These are phyloP conservation scores for Kwoniella sp. DNA, from an alignment of 768 basidiomycete genomes.

Conservation along the genomic window DNA sequence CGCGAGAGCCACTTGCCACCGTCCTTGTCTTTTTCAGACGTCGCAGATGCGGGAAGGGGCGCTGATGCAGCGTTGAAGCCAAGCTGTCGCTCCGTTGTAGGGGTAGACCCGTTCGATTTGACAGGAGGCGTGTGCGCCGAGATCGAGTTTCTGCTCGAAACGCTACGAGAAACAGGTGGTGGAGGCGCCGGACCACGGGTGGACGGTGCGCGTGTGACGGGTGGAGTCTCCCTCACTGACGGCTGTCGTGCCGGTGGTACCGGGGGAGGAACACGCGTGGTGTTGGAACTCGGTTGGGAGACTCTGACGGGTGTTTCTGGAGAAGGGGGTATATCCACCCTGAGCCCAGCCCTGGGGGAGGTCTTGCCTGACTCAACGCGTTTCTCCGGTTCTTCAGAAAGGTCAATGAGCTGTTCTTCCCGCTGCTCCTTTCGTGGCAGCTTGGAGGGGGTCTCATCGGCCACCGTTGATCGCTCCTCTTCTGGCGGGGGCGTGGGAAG, in stretches of 20 bases:
- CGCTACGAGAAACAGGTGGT: not conserved
- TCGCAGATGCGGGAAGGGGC: not conserved
- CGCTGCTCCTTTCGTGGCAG: not conserved
- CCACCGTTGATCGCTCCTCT: not conserved
- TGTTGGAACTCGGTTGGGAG: no score
- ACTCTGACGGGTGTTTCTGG: not conserved
- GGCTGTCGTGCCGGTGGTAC: no score
- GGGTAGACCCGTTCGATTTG: no score
- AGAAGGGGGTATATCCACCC: conserved; percentile 2
- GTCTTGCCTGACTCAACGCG: no score
- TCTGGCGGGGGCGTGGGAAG: conserved; percentile 14
- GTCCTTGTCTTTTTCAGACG: conserved; percentile 13
- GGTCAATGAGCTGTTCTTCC: conserved; percentile 2
- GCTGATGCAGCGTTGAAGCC: not conserved
- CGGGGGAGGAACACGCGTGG: not conserved
- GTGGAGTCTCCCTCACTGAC: not conserved
- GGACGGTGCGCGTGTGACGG: not conserved
- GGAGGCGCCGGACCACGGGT: not conserved
- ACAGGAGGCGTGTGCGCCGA: no score
- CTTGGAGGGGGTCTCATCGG: not conserved
- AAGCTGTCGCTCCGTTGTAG: not conserved
- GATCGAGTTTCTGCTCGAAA: not conserved
- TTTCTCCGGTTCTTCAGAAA: not conserved
- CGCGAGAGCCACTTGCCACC: conserved; percentile 24
- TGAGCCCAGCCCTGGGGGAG: not conserved